Percentiles rank a stretch among this genome's conserved stretches.
Evolutionary conservation across 345 rosid genomes (phyloP).

Genomic region (Clarkia xantiana): DNA sequence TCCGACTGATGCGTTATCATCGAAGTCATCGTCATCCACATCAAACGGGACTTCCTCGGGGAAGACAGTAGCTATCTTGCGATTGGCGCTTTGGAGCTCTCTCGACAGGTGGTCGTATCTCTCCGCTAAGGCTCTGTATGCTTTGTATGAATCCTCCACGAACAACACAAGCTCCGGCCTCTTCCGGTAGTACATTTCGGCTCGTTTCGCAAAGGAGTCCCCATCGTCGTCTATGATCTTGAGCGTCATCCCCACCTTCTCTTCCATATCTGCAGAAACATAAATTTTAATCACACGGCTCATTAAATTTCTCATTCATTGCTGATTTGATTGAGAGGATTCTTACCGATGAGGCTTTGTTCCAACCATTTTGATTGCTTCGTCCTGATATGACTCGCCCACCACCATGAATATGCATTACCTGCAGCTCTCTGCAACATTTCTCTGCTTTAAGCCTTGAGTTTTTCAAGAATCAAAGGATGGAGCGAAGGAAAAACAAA

Average conservation of each 20-base stretch:
- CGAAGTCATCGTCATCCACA: constrained; percentile 3
- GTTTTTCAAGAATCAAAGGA: not conserved
- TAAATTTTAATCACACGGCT: too few relatives aligned
- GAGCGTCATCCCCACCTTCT: constrained; percentile 7
- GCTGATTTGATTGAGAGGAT: too few relatives aligned
- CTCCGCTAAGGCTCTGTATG: constrained; percentile 12
- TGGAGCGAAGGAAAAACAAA: not conserved
- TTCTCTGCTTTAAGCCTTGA: too few relatives aligned
- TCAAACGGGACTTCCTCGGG: constrained; percentile 12
- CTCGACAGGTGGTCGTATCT: constrained; percentile 13
- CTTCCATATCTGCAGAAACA: constrained; percentile 11
- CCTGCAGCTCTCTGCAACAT: constrained; percentile 41
- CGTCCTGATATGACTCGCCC: constrained; percentile 43
- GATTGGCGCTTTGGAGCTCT: constrained; percentile 13
- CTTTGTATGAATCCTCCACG: constrained; percentile 12
- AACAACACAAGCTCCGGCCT: constrained; percentile 14
- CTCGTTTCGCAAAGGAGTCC: constrained; percentile 12
- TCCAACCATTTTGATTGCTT: constrained; percentile 44
- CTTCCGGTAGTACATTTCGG: constrained; percentile 12
- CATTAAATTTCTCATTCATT: too few relatives aligned
- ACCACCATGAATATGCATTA: constrained; percentile 45
- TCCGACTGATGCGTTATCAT: not conserved
- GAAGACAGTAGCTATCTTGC: constrained; percentile 11
- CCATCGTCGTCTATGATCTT: constrained; percentile 13
- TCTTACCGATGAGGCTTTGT: constrained; percentile 33